Percentiles rank a stretch among this genome's conserved stretches.
phyloP scores from a whole-genome alignment of 495 filamentous ascomycete species.

The Penicillium dipodomyicola region DNA sequence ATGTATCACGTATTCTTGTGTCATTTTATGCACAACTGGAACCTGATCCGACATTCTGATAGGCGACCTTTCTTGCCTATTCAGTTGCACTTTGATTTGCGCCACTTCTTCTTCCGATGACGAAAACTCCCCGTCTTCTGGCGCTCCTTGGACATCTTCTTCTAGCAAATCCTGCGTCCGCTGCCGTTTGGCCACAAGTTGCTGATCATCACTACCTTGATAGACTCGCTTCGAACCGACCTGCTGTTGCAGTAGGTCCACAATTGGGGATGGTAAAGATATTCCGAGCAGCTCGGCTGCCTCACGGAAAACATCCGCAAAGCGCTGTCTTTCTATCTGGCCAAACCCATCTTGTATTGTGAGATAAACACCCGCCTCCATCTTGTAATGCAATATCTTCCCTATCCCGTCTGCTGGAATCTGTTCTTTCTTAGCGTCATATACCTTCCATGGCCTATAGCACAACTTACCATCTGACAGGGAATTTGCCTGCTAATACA shows the following conservation, averaged over 20 bases:
- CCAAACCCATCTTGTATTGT: not conserved
- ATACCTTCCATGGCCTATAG: not conserved
- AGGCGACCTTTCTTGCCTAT: not conserved
- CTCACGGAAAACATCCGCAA: not conserved
- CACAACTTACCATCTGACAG: not conserved
- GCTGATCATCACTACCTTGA: not conserved
- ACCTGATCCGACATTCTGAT: not conserved
- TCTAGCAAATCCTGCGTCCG: not conserved
- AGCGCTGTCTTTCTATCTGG: not conserved
- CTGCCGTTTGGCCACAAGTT: not conserved
- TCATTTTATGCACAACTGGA: not conserved
- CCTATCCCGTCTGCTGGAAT: not conserved
- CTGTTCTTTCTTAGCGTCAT: not conserved
- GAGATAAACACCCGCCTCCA: not conserved
- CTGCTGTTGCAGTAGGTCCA: not conserved
- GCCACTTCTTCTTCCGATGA: not conserved
- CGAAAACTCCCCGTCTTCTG: not conserved
- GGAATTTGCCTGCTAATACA: not conserved
- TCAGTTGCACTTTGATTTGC: not conserved
- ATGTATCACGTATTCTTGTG: not conserved
- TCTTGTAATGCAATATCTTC: not conserved
- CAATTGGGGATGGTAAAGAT: not conserved
- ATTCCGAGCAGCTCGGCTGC: not conserved
- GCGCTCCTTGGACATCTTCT: not conserved
- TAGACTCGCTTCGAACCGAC: not conserved